Evolutionary conservation across 2,329 filamentous ascomycete genomes (phyloP), one percentile per base, ranked within the genome.

Genomic region (Hypoxylon sp.): DNA sequence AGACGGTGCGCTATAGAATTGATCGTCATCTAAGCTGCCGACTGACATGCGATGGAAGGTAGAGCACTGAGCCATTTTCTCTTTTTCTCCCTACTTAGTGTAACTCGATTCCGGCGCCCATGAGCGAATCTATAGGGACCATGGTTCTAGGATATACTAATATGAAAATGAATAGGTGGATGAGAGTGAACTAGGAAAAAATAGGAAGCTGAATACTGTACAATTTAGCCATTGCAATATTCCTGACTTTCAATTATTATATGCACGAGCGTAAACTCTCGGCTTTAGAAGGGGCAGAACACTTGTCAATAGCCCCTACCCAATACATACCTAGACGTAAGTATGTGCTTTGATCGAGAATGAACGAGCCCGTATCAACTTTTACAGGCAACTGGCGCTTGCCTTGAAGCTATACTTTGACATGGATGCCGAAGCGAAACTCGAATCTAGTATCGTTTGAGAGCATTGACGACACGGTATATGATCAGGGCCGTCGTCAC

Each of bases 1-100:
- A 5, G 75, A 68, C 5, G 60, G 69, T 28, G 75, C 73, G 34
- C 72, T 74, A 65, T 73, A 73, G 61, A 77, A 76, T 17, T 66
- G 59, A 21, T 76, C 74, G 43, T 74, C 70, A 17, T 71, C 72
- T 17, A 72, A n/a, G 46, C 67, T 70, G 32, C 38, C 36, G 30
- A 55, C 25, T 2, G 71, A 69, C 5, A 38, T 41, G 32, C 67
- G 69, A 49, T 59, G 36, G 21, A 49, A 28, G 14, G 43, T 32
- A 46, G 43, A 36, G 50, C 30, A 30, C 28, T 41, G 55, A 53
- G 67, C 56, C 69, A 71, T 71, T 50, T 11, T 48, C 38, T 38
- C 34, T 57, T 28, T 9, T 56, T 58, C 36, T 52, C 38, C 50
- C 45, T 53, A 43, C 30, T 45, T 57, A 57, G 28, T 34, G 19